Base-by-base conservation (phyloP, 2,329 filamentous ascomycete species). In the Aspergillus spinulosporus region DNA sequence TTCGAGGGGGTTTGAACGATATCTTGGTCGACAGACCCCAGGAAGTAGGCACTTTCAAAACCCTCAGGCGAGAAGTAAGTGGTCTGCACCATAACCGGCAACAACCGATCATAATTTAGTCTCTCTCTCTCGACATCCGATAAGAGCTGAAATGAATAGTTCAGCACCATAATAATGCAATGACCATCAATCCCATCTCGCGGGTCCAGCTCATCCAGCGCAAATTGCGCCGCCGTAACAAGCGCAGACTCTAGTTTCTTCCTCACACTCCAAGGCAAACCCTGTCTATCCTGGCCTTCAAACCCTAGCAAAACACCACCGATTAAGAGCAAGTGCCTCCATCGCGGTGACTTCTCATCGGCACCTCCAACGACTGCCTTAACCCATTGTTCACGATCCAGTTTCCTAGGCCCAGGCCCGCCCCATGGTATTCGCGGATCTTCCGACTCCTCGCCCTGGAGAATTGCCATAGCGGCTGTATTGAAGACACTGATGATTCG, bases 261-360 rank as follows among this genome's bases (percentile, higher is more conserved):
- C 45, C 87, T 81, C 70, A 93, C 79, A 49, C 80, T 73, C 32
- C 78, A 74, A 4, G 87, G 84, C n/a, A 92, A 72, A n/a, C 84
- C 83, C 57, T 82, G 81, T 45, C 85, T 76, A 40, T 86, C 82
- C 58, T 84, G 80, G 12, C 82, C 78, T 62, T 89, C 88, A 67
- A 92, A 87, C 6, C 90, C 91, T 68, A 93, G 82, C 56, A 96
- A 74, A 21, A 96, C 77, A 2, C 91, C 92, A 0, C 87, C 86
- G 6, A 96, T 82, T 4, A 92, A 82, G n/a, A 96, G 78, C 31
- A 92, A 74, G 72, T 96, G 92, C 71, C 91, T 87, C 91, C 91
- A 96, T 67, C 90, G 79, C 14, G 80, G 82, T 72, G 78, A 87
- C 64, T 78, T 80, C 44, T 83, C 84, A 66, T 87, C 82, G 12